Evolutionary conservation across 73 alveolate genomes (phyloP).

Genomic region (Paramecium biaurelia): DNA sequence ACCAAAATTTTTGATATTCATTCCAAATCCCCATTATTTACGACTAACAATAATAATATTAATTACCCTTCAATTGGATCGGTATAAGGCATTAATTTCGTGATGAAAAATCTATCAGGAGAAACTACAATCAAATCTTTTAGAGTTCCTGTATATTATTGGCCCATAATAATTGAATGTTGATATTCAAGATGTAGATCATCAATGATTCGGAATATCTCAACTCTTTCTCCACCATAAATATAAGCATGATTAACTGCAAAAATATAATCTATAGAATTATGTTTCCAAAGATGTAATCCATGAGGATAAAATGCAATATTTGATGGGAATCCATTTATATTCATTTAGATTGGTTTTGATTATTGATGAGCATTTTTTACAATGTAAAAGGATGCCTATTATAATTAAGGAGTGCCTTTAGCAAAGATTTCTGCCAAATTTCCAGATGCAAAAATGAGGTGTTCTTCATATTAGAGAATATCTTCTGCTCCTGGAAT

Average conservation of each 20-base stretch:
- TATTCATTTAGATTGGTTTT: background rate
- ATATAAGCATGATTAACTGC: conserved; percentile 21
- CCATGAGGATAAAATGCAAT: conserved; percentile 31
- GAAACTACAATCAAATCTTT: background rate
- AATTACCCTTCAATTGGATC: conserved; percentile 46
- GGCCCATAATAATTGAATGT: background rate
- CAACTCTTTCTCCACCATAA: conserved; percentile 42
- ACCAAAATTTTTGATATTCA: background rate
- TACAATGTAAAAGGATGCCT: background rate
- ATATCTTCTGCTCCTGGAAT: conserved; percentile 27
- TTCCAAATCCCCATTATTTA: background rate
- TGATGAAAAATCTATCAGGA: background rate
- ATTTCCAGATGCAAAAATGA: background rate
- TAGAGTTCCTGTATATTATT: conserved; percentile 18
- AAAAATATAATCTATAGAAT: background rate
- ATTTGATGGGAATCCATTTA: conserved; percentile 19
- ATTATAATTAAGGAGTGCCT: background rate
- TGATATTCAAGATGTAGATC: background rate
- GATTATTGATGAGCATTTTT: background rate
- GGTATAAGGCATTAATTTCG: background rate
- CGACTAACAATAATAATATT: background rate
- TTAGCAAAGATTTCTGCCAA: background rate
- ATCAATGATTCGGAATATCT: background rate
- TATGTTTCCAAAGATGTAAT: background rate
- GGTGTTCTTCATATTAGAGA: background rate